Percentiles rank a stretch among this genome's conserved stretches.
phyloP scores from a whole-genome alignment of 148 eudicot genomes.

The Fallopia convolvulus region DNA sequence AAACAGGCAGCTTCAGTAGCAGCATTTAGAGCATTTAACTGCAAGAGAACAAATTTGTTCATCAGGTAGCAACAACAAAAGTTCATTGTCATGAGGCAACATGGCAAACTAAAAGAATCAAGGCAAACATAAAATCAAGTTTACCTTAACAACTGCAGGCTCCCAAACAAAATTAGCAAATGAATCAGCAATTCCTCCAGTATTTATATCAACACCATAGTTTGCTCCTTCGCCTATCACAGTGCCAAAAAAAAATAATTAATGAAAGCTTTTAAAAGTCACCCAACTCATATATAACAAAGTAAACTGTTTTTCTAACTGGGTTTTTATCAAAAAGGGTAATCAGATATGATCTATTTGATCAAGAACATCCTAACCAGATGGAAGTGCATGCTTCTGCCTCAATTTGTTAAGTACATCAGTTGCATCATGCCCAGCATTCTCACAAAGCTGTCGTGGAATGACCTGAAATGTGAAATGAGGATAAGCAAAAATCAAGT shows the following conservation, averaged over 20 bases:
- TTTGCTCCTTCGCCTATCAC: constrained; percentile 84
- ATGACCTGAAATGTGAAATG: constrained; percentile 50
- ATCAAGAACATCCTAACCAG: constrained; percentile 41
- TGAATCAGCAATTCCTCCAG: constrained; percentile 92
- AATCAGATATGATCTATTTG: not conserved
- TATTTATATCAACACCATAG: constrained; percentile 85
- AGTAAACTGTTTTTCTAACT: not conserved
- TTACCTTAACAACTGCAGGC: constrained; percentile 93
- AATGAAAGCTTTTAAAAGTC: no score
- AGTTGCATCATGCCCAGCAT: constrained; percentile 99
- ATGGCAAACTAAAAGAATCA: not conserved
- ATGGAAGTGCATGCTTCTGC: constrained; percentile 85
- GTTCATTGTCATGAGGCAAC: not conserved
- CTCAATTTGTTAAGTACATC: constrained; percentile 93
- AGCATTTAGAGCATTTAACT: constrained; percentile 95
- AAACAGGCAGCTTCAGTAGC: constrained; percentile 98
- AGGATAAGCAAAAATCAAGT: not conserved
- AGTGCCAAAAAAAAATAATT: not conserved
- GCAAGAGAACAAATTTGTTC: constrained; percentile 7
- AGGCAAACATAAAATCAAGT: not conserved
- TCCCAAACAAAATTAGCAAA: constrained; percentile 95
- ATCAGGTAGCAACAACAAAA: not conserved
- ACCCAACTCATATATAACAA: not conserved
- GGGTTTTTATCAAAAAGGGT: not conserved
- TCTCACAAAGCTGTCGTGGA: constrained; percentile 94